Conservation (phyloP, 2,329 filamentous ascomycete genomes). For the Botrytis paeoniae region DNA sequence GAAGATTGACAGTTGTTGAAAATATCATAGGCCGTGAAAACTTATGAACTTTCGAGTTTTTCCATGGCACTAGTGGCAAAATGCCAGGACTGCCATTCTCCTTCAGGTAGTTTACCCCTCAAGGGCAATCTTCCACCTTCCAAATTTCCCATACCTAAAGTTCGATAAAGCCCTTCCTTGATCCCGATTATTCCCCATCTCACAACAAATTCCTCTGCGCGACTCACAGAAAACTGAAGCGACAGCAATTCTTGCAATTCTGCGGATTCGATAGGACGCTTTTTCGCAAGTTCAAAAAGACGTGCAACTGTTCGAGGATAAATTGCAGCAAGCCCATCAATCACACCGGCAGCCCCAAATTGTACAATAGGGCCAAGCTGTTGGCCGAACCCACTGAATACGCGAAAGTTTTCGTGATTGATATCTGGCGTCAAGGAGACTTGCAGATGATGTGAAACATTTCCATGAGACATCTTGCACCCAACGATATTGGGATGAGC, state of each 20-base stretch:
- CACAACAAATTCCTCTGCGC: conserved; percentile 57
- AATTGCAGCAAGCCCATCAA: conserved; percentile 63
- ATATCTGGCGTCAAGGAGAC: conserved; percentile 57
- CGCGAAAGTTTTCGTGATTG: conserved; percentile 54
- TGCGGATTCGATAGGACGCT: conserved; percentile 41
- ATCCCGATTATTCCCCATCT: conserved; percentile 54
- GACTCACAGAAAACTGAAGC: conserved; percentile 57
- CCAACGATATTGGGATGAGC: conserved; percentile 63
- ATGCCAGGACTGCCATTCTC: conserved; percentile 43
- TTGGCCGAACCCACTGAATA: conserved; percentile 48
- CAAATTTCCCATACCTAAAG: conserved; percentile 54
- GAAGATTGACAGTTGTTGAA: background rate
- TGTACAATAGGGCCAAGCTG: conserved; percentile 14
- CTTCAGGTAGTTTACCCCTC: conserved; percentile 52
- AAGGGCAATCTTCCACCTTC: conserved; percentile 58
- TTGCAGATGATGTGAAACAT: conserved; percentile 58
- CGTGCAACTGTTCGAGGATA: conserved; percentile 58
- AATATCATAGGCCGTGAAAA: background rate
- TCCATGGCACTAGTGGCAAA: conserved; percentile 2
- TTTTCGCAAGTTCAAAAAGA: conserved; percentile 48
- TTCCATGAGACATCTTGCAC: conserved; percentile 64
- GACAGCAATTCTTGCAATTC: conserved; percentile 45
- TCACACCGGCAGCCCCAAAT: conserved; percentile 42
- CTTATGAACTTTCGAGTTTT: background rate
- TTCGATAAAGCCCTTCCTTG: conserved; percentile 56